Percentiles rank a stretch among this genome's conserved stretches.
Conservation (phyloP, 164 flowering plant genomes). For the Liquidambar formosana region DNA sequence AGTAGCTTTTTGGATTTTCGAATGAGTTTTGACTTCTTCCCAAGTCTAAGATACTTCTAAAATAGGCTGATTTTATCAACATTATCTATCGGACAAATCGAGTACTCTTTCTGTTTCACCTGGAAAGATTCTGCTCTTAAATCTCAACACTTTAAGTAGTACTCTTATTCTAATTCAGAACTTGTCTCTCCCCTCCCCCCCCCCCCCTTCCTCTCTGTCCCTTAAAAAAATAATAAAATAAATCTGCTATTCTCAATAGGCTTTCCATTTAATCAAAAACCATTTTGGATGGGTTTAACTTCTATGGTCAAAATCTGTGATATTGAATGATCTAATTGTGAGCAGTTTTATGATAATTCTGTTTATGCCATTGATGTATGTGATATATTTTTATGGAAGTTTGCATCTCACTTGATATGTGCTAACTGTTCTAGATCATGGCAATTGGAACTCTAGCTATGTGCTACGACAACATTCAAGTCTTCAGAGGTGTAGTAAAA, state of each 20-base stretch:
- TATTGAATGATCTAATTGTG: not conserved
- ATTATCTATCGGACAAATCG: not conserved
- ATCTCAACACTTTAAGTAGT: not conserved
- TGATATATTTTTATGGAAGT: not conserved
- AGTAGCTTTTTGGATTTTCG: not conserved
- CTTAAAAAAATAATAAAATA: too few species aligned
- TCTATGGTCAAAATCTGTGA: not conserved
- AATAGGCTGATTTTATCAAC: not conserved
- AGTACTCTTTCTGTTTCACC: not conserved
- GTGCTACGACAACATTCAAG: conserved; percentile 90
- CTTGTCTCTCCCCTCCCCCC: not conserved
- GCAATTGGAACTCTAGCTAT: conserved; percentile 94
- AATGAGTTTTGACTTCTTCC: not conserved
- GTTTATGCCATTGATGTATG: not conserved
- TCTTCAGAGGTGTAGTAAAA: conserved; percentile 93
- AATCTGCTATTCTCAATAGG: not conserved
- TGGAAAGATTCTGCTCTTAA: too few species aligned
- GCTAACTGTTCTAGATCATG: conserved; percentile 63
- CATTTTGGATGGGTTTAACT: not conserved
- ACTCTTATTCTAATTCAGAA: not conserved
- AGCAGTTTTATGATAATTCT: not conserved
- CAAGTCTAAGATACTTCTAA: not conserved
- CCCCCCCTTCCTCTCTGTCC: too few species aligned
- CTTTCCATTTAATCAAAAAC: not conserved
- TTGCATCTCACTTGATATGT: conserved; percentile 9